phyloP scores from a whole-genome alignment of 2,329 filamentous ascomycete genomes.

The Alternaria triticina region DNA sequence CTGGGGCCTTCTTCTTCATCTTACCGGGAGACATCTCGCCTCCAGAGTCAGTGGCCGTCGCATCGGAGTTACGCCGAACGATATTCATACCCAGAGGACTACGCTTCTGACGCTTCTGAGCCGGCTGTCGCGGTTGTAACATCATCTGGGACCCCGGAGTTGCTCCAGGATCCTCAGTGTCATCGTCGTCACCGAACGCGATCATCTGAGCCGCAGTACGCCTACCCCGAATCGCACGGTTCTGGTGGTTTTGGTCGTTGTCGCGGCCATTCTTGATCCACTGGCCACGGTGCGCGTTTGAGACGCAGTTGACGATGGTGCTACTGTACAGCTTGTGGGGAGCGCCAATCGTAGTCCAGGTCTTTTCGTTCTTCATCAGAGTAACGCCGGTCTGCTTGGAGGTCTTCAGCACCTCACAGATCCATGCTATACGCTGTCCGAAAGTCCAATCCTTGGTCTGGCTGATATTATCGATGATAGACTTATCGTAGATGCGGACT shows the following conservation, averaged over 20 bases:
- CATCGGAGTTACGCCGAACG: background rate
- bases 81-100: background rate
- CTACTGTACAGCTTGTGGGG: conserved; percentile 19
- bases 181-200: background rate
- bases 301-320: conserved; percentile 11
- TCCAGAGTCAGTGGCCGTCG: background rate
- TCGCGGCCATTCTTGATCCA: conserved; percentile 15
- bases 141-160: background rate
- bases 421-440: conserved; percentile 16
- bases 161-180: background rate
- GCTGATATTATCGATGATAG: conserved; percentile 12
- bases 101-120: conserved; percentile 1
- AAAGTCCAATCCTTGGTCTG: conserved; percentile 19
- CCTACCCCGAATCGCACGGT: background rate
- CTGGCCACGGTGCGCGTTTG: conserved; percentile 11
- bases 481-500: conserved; percentile 12
- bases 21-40: background rate
- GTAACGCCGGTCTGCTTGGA: conserved; percentile 15
- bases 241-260: conserved; percentile 5
- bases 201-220: background rate
- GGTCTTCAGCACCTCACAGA: conserved; percentile 12
- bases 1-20: background rate
- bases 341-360: conserved; percentile 13
- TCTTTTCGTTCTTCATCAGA: conserved; percentile 22
- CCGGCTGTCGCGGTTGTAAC: background rate